Evolutionary conservation across 345 rosid genomes (phyloP).

Genomic region (thale cress (Arabidopsis thaliana)): TAIR10.1 NC_003074.8:10179501-10180000

Average conservation of each 20-base stretch:
- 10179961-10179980: neutral
- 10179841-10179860: neutral
- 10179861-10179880: neutral
- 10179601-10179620: neutral
- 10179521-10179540: neutral
- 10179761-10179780: neutral
- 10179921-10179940: neutral
- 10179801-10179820: slow-evolving; percentile 5
- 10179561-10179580: neutral
- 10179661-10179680: neutral
- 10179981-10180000: neutral
- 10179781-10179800: too few relatives aligned
- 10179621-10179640: neutral
- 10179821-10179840: neutral
- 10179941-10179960: neutral
- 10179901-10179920: slow-evolving; percentile 25
- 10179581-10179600: neutral
- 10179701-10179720: too few relatives aligned
- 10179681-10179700: too few relatives aligned
- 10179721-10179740: neutral
- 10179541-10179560: neutral
- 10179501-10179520: neutral
- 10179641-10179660: neutral
- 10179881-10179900: slow-evolving; percentile 4
- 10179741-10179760: neutral